Conservation (phyloP, 352 stramenopile genomes). For the Phytophthora parvispora region DNA sequence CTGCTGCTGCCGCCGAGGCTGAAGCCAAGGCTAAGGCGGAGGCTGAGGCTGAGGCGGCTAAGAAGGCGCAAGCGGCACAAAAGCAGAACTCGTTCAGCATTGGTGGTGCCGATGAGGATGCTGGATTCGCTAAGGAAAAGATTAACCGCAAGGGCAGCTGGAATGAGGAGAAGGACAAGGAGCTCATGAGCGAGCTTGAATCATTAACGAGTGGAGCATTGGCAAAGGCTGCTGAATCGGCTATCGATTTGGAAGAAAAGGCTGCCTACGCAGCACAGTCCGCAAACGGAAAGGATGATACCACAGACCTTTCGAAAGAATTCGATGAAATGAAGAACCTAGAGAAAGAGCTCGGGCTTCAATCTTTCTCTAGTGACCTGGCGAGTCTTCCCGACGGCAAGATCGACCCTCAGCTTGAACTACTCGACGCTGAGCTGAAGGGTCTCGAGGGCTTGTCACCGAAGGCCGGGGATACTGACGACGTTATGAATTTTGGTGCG, state of each 20-base stretch:
- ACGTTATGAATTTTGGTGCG: constrained; percentile 88
- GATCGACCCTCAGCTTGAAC: constrained; percentile 69
- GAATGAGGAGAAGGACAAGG: constrained; percentile 89
- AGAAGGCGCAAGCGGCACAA: constrained; percentile 42
- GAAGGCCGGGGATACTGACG: constrained; percentile 54
- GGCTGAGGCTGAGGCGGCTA: constrained; percentile 28
- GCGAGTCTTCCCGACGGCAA: constrained; percentile 56
- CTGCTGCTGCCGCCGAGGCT: constrained; percentile 41
- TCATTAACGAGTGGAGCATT: constrained; percentile 73
- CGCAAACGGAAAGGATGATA: constrained; percentile 37
- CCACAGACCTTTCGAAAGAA: constrained; percentile 66
- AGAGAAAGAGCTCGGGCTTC: constrained; percentile 85
- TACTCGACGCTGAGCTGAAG: constrained; percentile 82
- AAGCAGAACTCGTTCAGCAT: constrained; percentile 84
- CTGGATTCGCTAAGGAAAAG: constrained; percentile 42
- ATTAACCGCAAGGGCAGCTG: constrained; percentile 79
- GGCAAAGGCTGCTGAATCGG: constrained; percentile 48
- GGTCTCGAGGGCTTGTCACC: constrained; percentile 66
- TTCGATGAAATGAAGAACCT: constrained; percentile 89
- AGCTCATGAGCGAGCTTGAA: constrained; percentile 89
- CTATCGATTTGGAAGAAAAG: constrained; percentile 56
- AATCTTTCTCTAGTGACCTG: constrained; percentile 63
- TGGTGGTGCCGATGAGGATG: constrained; percentile 68
- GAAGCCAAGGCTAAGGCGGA: constrained; percentile 50
- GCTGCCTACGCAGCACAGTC: constrained; percentile 17